These are phyloP conservation scores for Closterium sp. DNA, from an alignment of 139 green algal genomes.

Conservation along the genomic window DNA sequence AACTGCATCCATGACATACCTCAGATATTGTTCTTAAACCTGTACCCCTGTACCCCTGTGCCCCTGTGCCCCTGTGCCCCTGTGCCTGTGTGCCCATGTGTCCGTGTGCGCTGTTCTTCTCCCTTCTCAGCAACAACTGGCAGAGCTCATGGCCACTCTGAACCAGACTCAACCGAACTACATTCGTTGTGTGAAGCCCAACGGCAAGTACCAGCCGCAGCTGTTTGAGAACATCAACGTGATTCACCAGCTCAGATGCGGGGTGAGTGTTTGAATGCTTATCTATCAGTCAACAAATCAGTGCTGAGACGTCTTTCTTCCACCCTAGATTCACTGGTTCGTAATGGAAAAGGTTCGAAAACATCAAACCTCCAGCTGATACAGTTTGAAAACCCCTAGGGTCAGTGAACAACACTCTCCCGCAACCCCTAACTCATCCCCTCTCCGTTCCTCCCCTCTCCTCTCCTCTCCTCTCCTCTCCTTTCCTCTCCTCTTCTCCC, in stretches of 20 bases:
- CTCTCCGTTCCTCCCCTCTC: neutral
- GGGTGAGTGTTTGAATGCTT: conserved; percentile 39
- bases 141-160: conserved; percentile 90
- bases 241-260: conserved; percentile 96
- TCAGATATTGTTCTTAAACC: too few relatives aligned
- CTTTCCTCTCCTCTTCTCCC: neutral
- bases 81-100: neutral
- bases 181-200: conserved; percentile 99
- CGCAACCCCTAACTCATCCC: too few relatives aligned
- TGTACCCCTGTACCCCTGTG: too few relatives aligned
- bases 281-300: too few relatives aligned
- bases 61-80: neutral
- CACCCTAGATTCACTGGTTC: too few relatives aligned
- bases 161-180: conserved; percentile 94
- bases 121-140: conserved; percentile 71
- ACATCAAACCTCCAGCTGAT: too few relatives aligned
- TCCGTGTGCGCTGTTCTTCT: neutral
- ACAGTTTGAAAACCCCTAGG: too few relatives aligned
- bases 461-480: too few relatives aligned
- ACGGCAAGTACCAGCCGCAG: conserved; percentile 71
- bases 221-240: conserved; percentile 90
- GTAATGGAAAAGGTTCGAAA: too few relatives aligned
- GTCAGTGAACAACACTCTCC: too few relatives aligned
- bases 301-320: too few relatives aligned
- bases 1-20: conserved; percentile 85